Base-by-base conservation (phyloP, 805 yeast genomes). In the Metschnikowia dekortorum region DNA sequence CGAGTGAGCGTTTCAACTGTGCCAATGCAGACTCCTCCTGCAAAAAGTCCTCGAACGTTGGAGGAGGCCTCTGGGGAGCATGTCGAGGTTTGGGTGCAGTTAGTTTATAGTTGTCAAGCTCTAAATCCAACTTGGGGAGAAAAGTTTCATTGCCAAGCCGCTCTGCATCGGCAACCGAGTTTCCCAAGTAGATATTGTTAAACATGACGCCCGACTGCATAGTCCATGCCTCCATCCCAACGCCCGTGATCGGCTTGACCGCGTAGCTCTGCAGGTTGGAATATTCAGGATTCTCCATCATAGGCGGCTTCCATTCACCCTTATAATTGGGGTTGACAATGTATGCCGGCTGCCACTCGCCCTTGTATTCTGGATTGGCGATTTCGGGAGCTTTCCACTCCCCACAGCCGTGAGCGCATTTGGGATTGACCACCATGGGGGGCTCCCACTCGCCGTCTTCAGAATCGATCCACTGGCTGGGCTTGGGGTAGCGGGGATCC, bases 181-280 rank as follows among this genome's bases (percentile, higher is more conserved):
- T 91, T 31, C 97, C 97, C 53, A 90, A 66, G 65, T 90, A 91
- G 53, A 90, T 81, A 69, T 90, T 88, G 65, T 89, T 89, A 64
- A 90, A 88, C 64, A 87, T 58, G 46, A 89, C 80, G 45, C 87
- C 80, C 39, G 76, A 75, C 55, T 87, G 84, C 84, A 90, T 85
- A 43, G 92, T 80, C 96, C 96, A 90, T 55, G 90, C 72, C 67
- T 90, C 97, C 61, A 91, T 87, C 8, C 96, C 96, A 41, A 89
- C 59, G 9, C 87, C 96, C 26, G 90, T 91, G 55, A 89, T 80
- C 33, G 83, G 80, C 28, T 46, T 36, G n/a, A 48, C 36, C 6
- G 39, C 52, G 57, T 81, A 84, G 51, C 85, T 66, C 55, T 82
- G 73, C 60, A 84, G 89, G 58, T 79, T 83, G 56, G 66, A 80